Evolutionary conservation across 2,329 filamentous ascomycete species (phyloP).

Genomic region (Beauveria rudraprayagi): DNA sequence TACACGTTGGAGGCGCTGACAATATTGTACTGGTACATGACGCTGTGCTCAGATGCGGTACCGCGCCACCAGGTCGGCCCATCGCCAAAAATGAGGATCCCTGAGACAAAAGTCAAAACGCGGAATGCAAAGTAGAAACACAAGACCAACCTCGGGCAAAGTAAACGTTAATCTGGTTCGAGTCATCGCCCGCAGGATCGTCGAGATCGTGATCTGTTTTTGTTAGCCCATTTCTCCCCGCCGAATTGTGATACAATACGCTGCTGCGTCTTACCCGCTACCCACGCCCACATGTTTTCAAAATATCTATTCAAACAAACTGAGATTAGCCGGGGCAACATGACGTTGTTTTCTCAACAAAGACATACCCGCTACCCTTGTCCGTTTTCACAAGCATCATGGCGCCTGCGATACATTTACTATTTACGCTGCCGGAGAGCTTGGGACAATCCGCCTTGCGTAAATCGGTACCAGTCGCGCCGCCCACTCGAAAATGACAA

Average conservation of each 20-base stretch:
- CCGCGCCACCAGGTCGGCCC: neutral
- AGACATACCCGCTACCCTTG: too few relatives aligned
- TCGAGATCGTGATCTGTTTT: slow-evolving; percentile 45
- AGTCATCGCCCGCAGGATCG: slow-evolving; percentile 25
- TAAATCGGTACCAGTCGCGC: neutral
- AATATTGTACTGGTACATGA: slow-evolving; percentile 42
- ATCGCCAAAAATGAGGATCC: slow-evolving; percentile 5
- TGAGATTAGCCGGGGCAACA: too few relatives aligned
- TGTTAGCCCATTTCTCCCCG: neutral
- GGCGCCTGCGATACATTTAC: neutral
- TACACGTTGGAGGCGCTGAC: slow-evolving; percentile 36
- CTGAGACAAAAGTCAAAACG: slow-evolving; percentile 12
- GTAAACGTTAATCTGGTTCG: slow-evolving; percentile 44
- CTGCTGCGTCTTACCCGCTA: neutral
- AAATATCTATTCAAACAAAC: neutral
- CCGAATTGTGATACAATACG: too few relatives aligned
- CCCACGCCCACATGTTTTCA: neutral
- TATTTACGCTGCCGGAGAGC: neutral
- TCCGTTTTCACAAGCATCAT: neutral
- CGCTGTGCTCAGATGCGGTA: slow-evolving; percentile 16
- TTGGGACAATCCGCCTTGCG: neutral
- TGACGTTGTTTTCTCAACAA: neutral
- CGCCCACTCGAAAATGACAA: neutral
- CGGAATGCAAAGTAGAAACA: slow-evolving; percentile 20
- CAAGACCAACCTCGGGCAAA: slow-evolving; percentile 35